Conservation (phyloP, 768 basidiomycete species). For the Butyriboletus loyo region DNA sequence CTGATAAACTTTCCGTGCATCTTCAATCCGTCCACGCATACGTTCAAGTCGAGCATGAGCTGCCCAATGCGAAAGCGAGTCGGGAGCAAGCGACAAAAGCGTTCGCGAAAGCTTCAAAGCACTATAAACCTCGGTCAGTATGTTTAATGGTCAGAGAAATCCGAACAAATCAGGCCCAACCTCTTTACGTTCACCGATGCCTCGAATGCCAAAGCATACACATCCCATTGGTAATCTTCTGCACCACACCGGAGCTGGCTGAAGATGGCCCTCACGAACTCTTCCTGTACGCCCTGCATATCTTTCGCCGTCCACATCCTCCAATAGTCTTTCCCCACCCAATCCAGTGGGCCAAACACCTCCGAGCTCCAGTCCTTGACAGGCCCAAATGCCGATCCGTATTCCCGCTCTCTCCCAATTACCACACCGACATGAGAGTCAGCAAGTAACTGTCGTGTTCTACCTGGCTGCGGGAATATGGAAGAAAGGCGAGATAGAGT, state of each 20-base stretch:
- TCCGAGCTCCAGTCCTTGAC: slow-evolving; percentile 63
- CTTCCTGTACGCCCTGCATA: slow-evolving; percentile 46
- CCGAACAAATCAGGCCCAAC: slow-evolving; percentile 34
- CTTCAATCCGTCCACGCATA: slow-evolving; percentile 58
- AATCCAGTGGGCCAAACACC: slow-evolving; percentile 56
- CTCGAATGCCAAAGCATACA: slow-evolving; percentile 65
- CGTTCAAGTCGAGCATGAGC: slow-evolving; percentile 74
- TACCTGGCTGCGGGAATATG: slow-evolving; percentile 48
- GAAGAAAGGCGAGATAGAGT: slow-evolving; percentile 43
- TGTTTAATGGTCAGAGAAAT: background rate
- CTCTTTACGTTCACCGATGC: slow-evolving; percentile 54
- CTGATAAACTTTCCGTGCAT: slow-evolving; percentile 77
- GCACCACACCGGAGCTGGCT: slow-evolving; percentile 46
- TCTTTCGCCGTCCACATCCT: slow-evolving; percentile 49
- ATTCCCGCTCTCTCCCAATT: slow-evolving; percentile 64
- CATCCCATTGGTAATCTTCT: slow-evolving; percentile 63
- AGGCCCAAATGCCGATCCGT: slow-evolving; percentile 60
- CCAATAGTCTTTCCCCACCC: slow-evolving; percentile 30
- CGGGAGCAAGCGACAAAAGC: slow-evolving; percentile 52
- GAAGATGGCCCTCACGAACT: slow-evolving; percentile 57
- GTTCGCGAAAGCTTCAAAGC: slow-evolving; percentile 67
- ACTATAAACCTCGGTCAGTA: slow-evolving; percentile 36
- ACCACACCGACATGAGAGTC: slow-evolving; percentile 66
- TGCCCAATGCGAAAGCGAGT: slow-evolving; percentile 67
- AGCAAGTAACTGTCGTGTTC: slow-evolving; percentile 36